Percentiles rank a stretch among this genome's conserved stretches.
Evolutionary conservation across 805 yeast species (phyloP).

Genomic region (Ogataea philodendri): DNA sequence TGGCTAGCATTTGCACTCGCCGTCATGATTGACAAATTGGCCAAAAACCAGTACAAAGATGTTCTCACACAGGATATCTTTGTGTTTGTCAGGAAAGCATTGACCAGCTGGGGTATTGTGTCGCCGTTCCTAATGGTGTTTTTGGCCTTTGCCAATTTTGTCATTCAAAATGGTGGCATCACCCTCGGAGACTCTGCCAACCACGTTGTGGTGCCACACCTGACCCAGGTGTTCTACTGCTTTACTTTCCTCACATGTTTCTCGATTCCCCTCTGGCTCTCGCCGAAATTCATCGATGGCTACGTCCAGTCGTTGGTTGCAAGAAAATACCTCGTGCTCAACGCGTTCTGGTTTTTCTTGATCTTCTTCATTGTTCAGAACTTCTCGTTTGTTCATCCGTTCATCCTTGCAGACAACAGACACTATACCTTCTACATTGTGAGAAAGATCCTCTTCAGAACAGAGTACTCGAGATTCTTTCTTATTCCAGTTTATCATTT

Average conservation of each 20-base stretch:
- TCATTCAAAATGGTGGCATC: slow-evolving; percentile 73
- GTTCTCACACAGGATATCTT: slow-evolving; percentile 27
- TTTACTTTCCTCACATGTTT: slow-evolving; percentile 59
- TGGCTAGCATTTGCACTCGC: slow-evolving; percentile 72
- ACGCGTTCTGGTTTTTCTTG: slow-evolving; percentile 22
- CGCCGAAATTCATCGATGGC: slow-evolving; percentile 37
- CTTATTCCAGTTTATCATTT: slow-evolving; percentile 74
- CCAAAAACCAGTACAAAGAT: slow-evolving; percentile 32
- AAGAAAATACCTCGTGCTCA: slow-evolving; percentile 19
- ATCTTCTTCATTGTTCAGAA: slow-evolving; percentile 50
- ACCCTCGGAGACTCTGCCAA: slow-evolving; percentile 91
- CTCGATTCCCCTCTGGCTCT: slow-evolving; percentile 73
- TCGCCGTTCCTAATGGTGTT: slow-evolving; percentile 57
- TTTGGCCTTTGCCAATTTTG: slow-evolving; percentile 52
- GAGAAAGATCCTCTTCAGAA: slow-evolving; percentile 57
- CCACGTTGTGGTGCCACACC: slow-evolving; percentile 68
- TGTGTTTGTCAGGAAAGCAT: slow-evolving; percentile 31
- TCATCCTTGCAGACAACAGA: slow-evolving; percentile 88
- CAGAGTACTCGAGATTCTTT: slow-evolving; percentile 45
- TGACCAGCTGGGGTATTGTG: slow-evolving; percentile 30
- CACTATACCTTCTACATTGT: slow-evolving; percentile 89
- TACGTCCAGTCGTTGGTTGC: slow-evolving; percentile 39
- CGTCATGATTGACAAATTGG: slow-evolving; percentile 50
- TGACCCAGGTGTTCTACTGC: slow-evolving; percentile 82
- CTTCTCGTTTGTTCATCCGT: slow-evolving; percentile 82